Conservation (phyloP, 345 rosid genomes). For the Corchorus capsularis region DNA sequence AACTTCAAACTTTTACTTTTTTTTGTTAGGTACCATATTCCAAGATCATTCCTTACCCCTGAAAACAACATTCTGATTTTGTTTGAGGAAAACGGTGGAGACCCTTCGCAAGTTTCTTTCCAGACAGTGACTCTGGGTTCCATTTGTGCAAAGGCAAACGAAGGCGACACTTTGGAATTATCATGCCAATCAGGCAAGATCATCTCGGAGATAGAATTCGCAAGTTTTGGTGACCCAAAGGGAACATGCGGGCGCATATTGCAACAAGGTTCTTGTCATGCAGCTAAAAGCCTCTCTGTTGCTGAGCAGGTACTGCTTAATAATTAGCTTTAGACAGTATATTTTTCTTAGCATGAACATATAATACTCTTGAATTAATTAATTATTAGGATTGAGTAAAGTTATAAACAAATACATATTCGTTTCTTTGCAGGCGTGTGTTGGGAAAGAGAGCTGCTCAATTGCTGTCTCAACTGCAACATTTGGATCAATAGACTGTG, state of each 20-base stretch:
- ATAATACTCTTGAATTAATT: too few species aligned
- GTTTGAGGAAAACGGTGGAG: conserved; percentile 53
- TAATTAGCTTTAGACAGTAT: too few species aligned
- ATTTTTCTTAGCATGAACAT: not conserved
- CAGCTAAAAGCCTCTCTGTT: not conserved
- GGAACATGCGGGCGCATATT: conserved; percentile 36
- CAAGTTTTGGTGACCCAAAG: conserved; percentile 45
- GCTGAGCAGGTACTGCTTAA: not conserved
- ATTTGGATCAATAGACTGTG: too few species aligned
- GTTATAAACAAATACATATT: too few species aligned
- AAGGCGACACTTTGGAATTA: conserved; percentile 30
- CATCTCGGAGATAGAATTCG: conserved; percentile 37
- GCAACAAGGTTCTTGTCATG: conserved; percentile 19
- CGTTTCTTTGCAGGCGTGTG: conserved; percentile 14
- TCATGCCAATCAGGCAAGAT: conserved; percentile 37
- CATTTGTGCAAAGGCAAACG: conserved; percentile 33
- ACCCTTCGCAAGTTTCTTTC: conserved; percentile 31
- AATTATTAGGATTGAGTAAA: too few species aligned
- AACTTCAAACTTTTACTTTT: not conserved
- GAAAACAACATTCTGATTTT: conserved; percentile 32
- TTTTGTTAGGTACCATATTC: conserved; percentile 34
- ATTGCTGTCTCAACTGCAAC: too few species aligned
- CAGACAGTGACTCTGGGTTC: conserved; percentile 33
- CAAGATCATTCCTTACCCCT: conserved; percentile 30
- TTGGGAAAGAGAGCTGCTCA: too few species aligned